Evolutionary conservation across 306 rosid species (phyloP).

Genomic region (Corylus americana): DNA sequence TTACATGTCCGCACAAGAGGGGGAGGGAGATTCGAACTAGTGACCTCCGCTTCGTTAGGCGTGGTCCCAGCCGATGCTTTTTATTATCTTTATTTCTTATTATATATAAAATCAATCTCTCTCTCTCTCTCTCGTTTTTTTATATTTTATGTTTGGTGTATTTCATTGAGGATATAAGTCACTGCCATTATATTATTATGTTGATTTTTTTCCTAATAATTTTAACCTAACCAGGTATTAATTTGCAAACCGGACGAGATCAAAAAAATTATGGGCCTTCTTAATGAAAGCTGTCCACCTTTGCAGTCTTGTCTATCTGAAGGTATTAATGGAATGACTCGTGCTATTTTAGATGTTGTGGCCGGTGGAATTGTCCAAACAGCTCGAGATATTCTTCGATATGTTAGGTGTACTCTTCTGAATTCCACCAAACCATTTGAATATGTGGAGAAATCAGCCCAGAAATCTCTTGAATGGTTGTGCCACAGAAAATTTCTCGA

Average conservation of each 20-base stretch:
- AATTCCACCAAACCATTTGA: too few relatives aligned
- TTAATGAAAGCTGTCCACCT: constrained; percentile 86
- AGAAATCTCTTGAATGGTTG: too few relatives aligned
- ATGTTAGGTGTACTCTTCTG: too few relatives aligned
- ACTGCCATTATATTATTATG: constrained; percentile 9
- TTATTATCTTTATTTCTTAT: neutral
- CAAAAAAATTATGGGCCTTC: constrained; percentile 67
- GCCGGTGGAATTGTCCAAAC: too few relatives aligned
- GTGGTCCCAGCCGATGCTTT: neutral
- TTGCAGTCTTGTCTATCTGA: constrained; percentile 2
- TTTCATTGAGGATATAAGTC: constrained; percentile 10
- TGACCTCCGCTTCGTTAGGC: too few relatives aligned
- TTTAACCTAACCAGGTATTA: constrained; percentile 54
- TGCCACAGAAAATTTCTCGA: too few relatives aligned
- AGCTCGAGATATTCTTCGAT: too few relatives aligned
- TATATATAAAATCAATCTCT: neutral
- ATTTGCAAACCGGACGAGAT: constrained; percentile 86
- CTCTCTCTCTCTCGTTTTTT: neutral
- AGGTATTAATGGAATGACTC: too few relatives aligned
- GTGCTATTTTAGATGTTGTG: too few relatives aligned
- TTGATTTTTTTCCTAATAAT: constrained; percentile 16
- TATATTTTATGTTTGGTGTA: constrained; percentile 22
- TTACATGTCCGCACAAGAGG: too few relatives aligned
- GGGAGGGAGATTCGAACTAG: too few relatives aligned
- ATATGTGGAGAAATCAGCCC: too few relatives aligned